A percentile compares a stretch with the other conserved stretches of the same genome.
phyloP scores from a whole-genome alignment of 306 rosid species.

The Vicia sativa region DNA sequence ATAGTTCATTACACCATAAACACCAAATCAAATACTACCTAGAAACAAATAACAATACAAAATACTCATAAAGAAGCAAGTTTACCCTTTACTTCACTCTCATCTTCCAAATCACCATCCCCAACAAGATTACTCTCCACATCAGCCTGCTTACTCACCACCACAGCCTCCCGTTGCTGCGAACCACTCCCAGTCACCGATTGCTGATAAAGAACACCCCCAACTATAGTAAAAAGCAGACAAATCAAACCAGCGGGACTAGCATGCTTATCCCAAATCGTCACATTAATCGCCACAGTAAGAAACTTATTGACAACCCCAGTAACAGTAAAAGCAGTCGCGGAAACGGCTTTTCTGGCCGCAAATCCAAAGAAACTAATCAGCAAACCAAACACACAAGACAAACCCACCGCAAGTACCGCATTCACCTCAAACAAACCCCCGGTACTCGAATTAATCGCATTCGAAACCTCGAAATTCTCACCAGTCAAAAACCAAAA shows the following conservation, averaged over 20 bases:
- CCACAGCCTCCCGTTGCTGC: slow-evolving; percentile 44
- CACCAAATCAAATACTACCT: slow-evolving; percentile 14
- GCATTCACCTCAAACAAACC: slow-evolving; percentile 58
- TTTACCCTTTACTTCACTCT: slow-evolving; percentile 62
- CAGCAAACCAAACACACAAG: slow-evolving; percentile 85
- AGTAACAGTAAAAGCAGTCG: slow-evolving; percentile 92
- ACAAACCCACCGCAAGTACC: slow-evolving; percentile 63
- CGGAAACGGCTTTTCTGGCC: slow-evolving; percentile 86
- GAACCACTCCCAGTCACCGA: slow-evolving; percentile 63
- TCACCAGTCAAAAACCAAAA: slow-evolving; percentile 88
- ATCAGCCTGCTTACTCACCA: slow-evolving; percentile 50
- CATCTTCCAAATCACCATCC: slow-evolving; percentile 39
- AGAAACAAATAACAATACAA: slow-evolving; percentile 42
- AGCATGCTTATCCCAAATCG: slow-evolving; percentile 98
- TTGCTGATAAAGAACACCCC: slow-evolving; percentile 94
- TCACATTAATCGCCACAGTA: slow-evolving; percentile 84
- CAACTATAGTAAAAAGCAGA: slow-evolving; percentile 75
- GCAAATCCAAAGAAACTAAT: slow-evolving; percentile 98
- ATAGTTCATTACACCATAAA: slow-evolving; percentile 36
- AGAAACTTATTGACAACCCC: slow-evolving; percentile 97
- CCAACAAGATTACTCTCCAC: slow-evolving; percentile 34
- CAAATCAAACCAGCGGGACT: slow-evolving; percentile 84
- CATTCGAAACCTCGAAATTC: slow-evolving; percentile 65
- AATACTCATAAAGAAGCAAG: slow-evolving; percentile 59
- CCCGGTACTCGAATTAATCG: slow-evolving; percentile 56